Conservation (phyloP, 129 eudicot species). For the Solidago caesia region DNA sequence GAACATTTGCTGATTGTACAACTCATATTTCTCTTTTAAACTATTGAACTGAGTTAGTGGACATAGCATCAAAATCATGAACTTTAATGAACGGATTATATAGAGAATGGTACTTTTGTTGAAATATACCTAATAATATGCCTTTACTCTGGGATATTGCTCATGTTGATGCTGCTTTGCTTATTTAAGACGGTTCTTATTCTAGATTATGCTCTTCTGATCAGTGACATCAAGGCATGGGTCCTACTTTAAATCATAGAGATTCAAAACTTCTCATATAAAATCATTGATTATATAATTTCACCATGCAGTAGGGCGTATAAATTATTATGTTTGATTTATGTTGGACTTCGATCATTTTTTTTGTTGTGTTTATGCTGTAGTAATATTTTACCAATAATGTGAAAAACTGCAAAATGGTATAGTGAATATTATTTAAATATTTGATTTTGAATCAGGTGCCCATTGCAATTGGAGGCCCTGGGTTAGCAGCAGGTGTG, state of each 20-base stretch:
- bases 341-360: no score
- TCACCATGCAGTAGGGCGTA: no score
- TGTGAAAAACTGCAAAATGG: background rate
- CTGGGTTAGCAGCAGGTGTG: conserved; percentile 70
- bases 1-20: background rate
- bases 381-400: background rate
- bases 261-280: no score
- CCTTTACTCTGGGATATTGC: no score
- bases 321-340: no score
- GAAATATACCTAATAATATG: background rate
- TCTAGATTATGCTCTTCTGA: conserved; percentile 47
- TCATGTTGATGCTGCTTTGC: background rate
- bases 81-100: background rate
- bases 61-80: background rate
- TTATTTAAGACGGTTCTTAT: background rate
- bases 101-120: no score
- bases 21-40: background rate
- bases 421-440: background rate
- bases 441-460: conserved; percentile 41
- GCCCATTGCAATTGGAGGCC: conserved; percentile 95
- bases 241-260: no score
- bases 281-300: no score
- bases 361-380: no score
- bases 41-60: background rate
- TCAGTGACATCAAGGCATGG: background rate